phyloP scores from a whole-genome alignment of 495 filamentous ascomycete genomes.

The Penicillium coprophilum region DNA sequence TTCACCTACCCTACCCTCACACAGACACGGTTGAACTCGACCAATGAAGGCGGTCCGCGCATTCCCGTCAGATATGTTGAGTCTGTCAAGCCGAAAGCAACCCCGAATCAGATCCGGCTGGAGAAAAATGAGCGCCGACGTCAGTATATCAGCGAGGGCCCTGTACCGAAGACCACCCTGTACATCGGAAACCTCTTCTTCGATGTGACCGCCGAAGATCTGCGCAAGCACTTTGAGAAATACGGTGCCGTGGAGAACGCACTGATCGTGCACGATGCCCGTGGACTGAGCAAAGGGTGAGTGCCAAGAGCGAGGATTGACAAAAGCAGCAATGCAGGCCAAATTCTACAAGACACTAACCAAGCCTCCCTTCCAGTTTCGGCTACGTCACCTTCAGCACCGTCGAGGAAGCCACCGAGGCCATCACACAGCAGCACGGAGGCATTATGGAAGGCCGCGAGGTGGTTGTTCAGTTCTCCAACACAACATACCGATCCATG shows the following conservation, averaged over 20 bases:
- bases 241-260: conserved; percentile 60
- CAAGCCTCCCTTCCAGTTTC: conserved; percentile 54
- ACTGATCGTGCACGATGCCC: conserved; percentile 63
- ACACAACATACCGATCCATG: conserved; percentile 33
- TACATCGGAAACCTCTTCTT: conserved; percentile 89
- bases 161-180: conserved; percentile 45
- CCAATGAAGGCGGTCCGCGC: conserved; percentile 7
- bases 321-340: background rate
- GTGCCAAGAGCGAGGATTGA: conserved; percentile 23
- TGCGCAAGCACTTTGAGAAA: conserved; percentile 63
- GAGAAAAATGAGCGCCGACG: background rate
- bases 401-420: conserved; percentile 55
- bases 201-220: conserved; percentile 71
- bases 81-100: background rate
- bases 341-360: background rate
- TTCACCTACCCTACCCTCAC: conserved; percentile 7
- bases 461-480: conserved; percentile 56
- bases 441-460: conserved; percentile 79
- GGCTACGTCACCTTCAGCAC: conserved; percentile 71
- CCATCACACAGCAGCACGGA: conserved; percentile 63
- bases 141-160: conserved; percentile 1
- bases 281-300: conserved; percentile 87
- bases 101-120: background rate
- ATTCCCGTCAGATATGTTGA: background rate
- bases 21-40: conserved; percentile 24